These are phyloP conservation scores for Fusarium hainanense DNA, from an alignment of 2,329 filamentous ascomycete genomes.

Conservation along the genomic window DNA sequence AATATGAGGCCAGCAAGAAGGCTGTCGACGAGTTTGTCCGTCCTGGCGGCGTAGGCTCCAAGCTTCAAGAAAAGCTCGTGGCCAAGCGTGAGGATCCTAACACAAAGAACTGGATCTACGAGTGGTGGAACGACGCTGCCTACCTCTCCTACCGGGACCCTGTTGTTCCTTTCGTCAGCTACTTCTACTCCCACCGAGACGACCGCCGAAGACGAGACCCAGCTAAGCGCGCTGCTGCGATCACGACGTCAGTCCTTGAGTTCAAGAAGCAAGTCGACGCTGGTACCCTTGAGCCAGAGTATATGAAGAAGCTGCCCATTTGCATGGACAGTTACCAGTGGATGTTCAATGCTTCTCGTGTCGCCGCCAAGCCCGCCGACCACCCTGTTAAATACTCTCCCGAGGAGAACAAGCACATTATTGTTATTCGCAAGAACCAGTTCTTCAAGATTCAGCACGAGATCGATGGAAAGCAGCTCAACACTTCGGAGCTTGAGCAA, in stretches of 20 bases:
- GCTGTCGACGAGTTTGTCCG: constrained; percentile 89
- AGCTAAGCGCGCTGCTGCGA: constrained; percentile 90
- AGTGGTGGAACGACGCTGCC: constrained; percentile 98
- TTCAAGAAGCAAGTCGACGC: constrained; percentile 94
- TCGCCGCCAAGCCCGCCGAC: constrained; percentile 84
- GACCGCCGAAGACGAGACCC: constrained; percentile 89
- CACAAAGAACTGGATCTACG: constrained; percentile 91
- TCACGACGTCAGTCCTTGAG: constrained; percentile 85
- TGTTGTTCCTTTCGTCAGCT: constrained; percentile 96
- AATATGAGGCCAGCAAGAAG: constrained; percentile 79
- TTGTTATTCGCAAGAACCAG: constrained; percentile 94
- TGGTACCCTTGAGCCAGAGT: constrained; percentile 90
- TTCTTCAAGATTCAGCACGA: constrained; percentile 94
- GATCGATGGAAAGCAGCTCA: constrained; percentile 84
- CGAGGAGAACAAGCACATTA: constrained; percentile 83
- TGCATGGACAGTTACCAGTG: constrained; percentile 99
- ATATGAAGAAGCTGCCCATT: constrained; percentile 97
- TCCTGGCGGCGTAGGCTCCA: constrained; percentile 84
- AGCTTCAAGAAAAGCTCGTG: constrained; percentile 87
- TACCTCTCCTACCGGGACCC: constrained; percentile 95
- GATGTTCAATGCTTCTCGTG: constrained; percentile 97
- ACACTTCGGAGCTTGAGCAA: constrained; percentile 86
- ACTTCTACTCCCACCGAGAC: constrained; percentile 99
- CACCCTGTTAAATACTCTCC: constrained; percentile 83
- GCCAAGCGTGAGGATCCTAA: constrained; percentile 83